Base-by-base conservation (phyloP, 805 yeast species). In the Zygosaccharomyces lentus region DNA sequence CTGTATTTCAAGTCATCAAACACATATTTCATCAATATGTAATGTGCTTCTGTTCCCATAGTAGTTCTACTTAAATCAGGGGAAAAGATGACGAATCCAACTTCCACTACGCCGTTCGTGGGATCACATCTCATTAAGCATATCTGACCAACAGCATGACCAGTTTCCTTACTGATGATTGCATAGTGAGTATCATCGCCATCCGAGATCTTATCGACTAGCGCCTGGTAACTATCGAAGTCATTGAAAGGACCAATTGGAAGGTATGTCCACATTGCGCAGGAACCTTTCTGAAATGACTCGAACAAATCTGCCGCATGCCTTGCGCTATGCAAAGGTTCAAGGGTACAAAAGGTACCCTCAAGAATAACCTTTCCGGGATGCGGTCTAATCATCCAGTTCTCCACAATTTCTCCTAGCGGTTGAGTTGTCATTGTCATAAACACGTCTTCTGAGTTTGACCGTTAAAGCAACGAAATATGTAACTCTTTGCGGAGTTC, bases 41-140 rank as follows among this genome's bases (percentile, higher is more conserved):
- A 65, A 39, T 58, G 57, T 2, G 63, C 65, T 41, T 67, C 71
- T 1, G 70, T 65, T 8, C 67, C 59, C 23, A 53, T 48, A 4
- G 57, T 51, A 7, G 66, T 64, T 30, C 56, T 45, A 37, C 47
- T 48, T 23, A 55, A 34, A 9, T 37, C 41, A 7, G 48, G 39
- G 1, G 63, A 48, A 44, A 57, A 62, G 27, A 58, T 34, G 2
- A 66, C 61, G 38, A 50, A 54, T 6, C 68, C 69, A 9, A 60
- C 54, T 46, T 65, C 70, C 7, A 60, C 47, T 8, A 48, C 45
- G 13, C 67, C 65, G 39, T 58, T 54, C 13, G 34, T 35, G n/a
- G 55, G 50, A 32, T 63, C 66, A 31, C 59, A 53, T 26, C 66
- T 53, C 41, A 65, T 50, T 19, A 56, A 51, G 13, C 61, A 45